phyloP scores from a whole-genome alignment of 176 grass and related monocot genomes.

The Otatea glauca region DNA sequence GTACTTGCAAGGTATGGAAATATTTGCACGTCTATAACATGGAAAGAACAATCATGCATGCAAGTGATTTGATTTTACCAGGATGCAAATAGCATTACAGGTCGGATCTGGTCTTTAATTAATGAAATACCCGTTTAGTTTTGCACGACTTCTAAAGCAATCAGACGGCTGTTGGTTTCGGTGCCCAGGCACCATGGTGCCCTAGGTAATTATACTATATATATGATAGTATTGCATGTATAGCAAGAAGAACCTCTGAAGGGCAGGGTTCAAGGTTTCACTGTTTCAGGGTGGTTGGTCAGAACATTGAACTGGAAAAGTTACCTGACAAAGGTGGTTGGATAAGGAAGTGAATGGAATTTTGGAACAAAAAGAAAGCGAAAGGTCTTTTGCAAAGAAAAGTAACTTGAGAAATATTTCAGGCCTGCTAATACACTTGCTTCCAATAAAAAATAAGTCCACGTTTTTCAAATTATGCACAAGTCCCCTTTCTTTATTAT shows the following conservation, averaged over 20 bases:
- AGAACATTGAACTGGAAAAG: conserved; percentile 1
- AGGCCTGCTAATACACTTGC: not conserved
- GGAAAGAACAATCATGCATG: too few relatives aligned
- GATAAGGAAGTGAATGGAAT: conserved; percentile 8
- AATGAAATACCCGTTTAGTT: too few relatives aligned
- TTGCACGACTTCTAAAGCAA: too few relatives aligned
- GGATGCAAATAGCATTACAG: too few relatives aligned
- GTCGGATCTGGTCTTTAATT: too few relatives aligned
- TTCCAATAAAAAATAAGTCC: not conserved
- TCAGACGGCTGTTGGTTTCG: too few relatives aligned
- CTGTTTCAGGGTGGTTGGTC: not conserved
- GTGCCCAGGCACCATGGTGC: too few relatives aligned
- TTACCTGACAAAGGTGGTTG: not conserved
- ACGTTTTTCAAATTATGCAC: not conserved
- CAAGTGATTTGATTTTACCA: too few relatives aligned
- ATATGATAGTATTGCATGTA: not conserved
- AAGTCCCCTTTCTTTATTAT: not conserved
- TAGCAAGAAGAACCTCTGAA: not conserved
- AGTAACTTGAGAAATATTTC: not conserved
- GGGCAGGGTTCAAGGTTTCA: conserved; percentile 8
- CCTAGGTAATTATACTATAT: too few relatives aligned
- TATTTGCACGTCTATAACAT: too few relatives aligned
- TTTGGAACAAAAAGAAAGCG: not conserved
- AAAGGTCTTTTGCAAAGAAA: not conserved
- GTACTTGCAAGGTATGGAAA: too few relatives aligned